These are phyloP conservation scores for Exophiala phaeomuriformis DNA, from an alignment of 2,329 filamentous ascomycete genomes.

Conservation along the genomic window DNA sequence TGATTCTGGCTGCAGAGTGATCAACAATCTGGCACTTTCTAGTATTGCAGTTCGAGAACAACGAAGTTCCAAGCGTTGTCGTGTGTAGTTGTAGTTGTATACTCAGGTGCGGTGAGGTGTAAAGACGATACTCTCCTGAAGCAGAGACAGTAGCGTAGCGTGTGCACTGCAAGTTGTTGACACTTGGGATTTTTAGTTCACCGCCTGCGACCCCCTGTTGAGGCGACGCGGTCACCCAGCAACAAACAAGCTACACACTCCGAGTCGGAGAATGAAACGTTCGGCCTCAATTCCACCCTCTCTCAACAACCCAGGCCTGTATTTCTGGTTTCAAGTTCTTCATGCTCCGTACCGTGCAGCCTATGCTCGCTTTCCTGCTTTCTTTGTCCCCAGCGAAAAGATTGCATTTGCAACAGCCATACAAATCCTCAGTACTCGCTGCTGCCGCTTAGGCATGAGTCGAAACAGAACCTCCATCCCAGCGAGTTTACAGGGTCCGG, in stretches of 20 bases:
- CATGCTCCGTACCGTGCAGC: background rate
- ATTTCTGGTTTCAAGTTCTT: background rate
- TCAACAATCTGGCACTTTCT: background rate
- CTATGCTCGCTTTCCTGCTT: conserved; percentile 5
- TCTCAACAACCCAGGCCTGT: background rate
- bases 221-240: conserved; percentile 12
- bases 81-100: background rate
- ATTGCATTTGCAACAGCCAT: conserved; percentile 16
- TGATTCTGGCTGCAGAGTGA: conserved; percentile 1
- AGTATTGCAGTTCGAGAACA: background rate
- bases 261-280: too few relatives aligned
- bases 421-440: conserved; percentile 14
- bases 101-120: conserved; percentile 5
- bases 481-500: background rate
- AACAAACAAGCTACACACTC: background rate
- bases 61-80: background rate
- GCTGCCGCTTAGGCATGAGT: conserved; percentile 16
- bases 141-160: conserved; percentile 1
- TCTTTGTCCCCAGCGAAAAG: conserved; percentile 12
- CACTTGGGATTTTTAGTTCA: conserved; percentile 9
- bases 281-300: too few relatives aligned
- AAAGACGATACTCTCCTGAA: conserved; percentile 16
- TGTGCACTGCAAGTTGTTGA: conserved; percentile 13
- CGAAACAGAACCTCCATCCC: conserved; percentile 15
- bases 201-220: background rate